These are phyloP conservation scores for Hydrangea macrophylla DNA, from an alignment of 148 eudicot genomes.

Conservation along the genomic window DNA sequence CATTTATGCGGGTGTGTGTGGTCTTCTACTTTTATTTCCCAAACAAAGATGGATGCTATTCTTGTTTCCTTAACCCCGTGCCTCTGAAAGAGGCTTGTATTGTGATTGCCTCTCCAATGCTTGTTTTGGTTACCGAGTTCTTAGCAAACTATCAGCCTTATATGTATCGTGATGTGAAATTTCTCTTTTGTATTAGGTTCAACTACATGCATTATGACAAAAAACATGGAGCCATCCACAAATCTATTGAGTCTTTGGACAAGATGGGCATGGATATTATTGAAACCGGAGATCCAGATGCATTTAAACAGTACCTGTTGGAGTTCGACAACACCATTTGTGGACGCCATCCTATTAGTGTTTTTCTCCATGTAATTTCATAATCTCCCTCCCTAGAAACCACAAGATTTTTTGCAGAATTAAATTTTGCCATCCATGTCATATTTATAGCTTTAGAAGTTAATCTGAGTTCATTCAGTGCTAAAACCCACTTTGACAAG, in stretches of 20 bases:
- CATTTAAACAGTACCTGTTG: slow-evolving; percentile 67
- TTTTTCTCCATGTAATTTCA: slow-evolving; percentile 82
- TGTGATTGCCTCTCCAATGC: too few species aligned
- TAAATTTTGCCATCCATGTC: background rate
- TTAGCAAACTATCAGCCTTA: background rate
- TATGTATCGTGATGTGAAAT: background rate
- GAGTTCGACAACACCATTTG: slow-evolving; percentile 94
- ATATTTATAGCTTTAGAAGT: background rate
- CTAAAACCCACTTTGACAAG: background rate
- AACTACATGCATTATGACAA: slow-evolving; percentile 71
- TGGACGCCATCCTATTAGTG: slow-evolving; percentile 95
- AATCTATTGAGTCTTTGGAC: slow-evolving; percentile 91
- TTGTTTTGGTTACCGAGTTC: background rate
- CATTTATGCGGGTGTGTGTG: background rate
- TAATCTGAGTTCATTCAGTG: background rate
- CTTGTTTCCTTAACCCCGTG: background rate
- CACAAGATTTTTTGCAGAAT: background rate
- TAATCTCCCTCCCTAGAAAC: background rate
- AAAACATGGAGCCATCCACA: slow-evolving; percentile 80
- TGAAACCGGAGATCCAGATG: slow-evolving; percentile 92
- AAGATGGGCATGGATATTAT: slow-evolving; percentile 87
- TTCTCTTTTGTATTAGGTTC: slow-evolving; percentile 51
- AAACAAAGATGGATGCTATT: background rate
- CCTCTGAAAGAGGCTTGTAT: too few species aligned
- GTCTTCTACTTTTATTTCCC: background rate